These are phyloP conservation scores for Penicillium sp. DNA, from an alignment of 2,329 filamentous ascomycete species.

Conservation along the genomic window DNA sequence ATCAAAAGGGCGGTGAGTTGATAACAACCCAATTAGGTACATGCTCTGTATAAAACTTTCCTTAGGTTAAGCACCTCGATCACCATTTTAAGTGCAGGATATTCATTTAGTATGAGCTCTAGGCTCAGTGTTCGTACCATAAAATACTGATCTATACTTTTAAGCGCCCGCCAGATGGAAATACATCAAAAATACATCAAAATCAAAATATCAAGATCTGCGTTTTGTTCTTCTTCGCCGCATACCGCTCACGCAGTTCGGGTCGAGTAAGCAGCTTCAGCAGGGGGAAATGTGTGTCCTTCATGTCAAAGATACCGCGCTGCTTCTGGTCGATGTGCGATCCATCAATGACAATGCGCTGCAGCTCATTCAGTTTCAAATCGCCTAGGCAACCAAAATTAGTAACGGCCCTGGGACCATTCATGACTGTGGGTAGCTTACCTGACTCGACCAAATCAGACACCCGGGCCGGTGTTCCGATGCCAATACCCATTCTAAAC, in stretches of 20 bases:
- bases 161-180: neutral
- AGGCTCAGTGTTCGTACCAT: neutral
- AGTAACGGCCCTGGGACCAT: neutral
- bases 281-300: slow-evolving; percentile 81
- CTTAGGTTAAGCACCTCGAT: neutral
- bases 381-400: slow-evolving; percentile 52
- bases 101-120: neutral
- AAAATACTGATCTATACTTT: neutral
- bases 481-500: slow-evolving; percentile 74
- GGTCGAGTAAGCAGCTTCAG: slow-evolving; percentile 69
- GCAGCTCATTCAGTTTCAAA: slow-evolving; percentile 67
- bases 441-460: slow-evolving; percentile 80
- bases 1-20: slow-evolving; percentile 25
- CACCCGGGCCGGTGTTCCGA: slow-evolving; percentile 83
- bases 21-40: neutral
- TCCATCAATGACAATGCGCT: slow-evolving; percentile 82
- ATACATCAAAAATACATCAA: neutral
- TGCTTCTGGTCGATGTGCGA: slow-evolving; percentile 96
- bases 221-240: slow-evolving; percentile 53
- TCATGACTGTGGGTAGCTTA: slow-evolving; percentile 39
- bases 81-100: neutral
- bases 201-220: slow-evolving; percentile 52
- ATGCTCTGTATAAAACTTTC: neutral
- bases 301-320: slow-evolving; percentile 90
- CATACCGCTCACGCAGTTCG: slow-evolving; percentile 71